These are phyloP conservation scores for Barnettozyma californica DNA, from an alignment of 805 yeast genomes.

Conservation along the genomic window DNA sequence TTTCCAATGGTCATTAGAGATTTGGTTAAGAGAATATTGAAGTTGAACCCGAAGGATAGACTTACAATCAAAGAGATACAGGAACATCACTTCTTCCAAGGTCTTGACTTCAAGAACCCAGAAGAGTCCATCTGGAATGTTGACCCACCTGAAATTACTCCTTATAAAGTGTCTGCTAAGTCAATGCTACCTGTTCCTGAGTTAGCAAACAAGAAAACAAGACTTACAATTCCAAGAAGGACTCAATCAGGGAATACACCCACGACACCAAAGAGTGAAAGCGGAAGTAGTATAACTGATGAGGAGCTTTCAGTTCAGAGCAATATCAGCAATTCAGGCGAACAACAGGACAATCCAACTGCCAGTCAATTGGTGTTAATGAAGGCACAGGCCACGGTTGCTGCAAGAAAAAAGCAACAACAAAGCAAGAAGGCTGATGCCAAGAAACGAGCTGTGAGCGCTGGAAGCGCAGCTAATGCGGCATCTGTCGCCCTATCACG, in stretches of 20 bases:
- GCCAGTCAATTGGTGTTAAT: conserved; percentile 23
- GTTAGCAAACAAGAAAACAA: conserved; percentile 26
- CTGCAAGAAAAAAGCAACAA: conserved; percentile 22
- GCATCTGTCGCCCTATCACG: conserved; percentile 25
- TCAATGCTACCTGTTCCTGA: conserved; percentile 75
- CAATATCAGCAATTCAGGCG: not conserved
- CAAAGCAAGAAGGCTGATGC: conserved; percentile 3
- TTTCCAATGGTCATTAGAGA: conserved; percentile 72
- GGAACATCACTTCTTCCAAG: conserved; percentile 57
- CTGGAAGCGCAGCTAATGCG: conserved; percentile 24
- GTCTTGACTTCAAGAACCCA: conserved; percentile 47
- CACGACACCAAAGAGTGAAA: conserved; percentile 19
- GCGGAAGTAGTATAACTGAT: not conserved
- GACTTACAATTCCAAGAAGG: conserved; percentile 22
- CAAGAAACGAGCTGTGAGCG: conserved; percentile 10
- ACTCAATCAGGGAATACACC: conserved; percentile 19
- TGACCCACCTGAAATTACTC: conserved; percentile 60
- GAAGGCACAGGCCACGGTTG: conserved; percentile 25
- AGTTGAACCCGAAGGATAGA: conserved; percentile 60
- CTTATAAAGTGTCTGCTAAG: conserved; percentile 69
- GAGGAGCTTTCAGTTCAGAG: not conserved
- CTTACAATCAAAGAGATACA: conserved; percentile 52
- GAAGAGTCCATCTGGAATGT: conserved; percentile 49
- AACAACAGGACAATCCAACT: conserved; percentile 13
- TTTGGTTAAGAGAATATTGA: conserved; percentile 61